These are phyloP conservation scores for Fusarium nygamai DNA, from an alignment of 2,329 filamentous ascomycete genomes.

Conservation along the genomic window DNA sequence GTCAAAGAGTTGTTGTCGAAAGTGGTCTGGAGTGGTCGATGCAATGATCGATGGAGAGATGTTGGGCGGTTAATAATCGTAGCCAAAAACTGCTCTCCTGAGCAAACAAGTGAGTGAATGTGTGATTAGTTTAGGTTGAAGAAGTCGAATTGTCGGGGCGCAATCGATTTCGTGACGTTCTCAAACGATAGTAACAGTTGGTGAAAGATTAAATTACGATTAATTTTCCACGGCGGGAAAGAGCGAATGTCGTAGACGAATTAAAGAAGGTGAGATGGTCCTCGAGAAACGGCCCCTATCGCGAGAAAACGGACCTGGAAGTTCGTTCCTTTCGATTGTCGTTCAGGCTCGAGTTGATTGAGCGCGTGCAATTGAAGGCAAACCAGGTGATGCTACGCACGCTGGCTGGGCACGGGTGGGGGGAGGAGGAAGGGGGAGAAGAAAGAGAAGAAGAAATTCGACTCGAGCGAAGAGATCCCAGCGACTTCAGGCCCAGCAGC, in stretches of 20 bases:
- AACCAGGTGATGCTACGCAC: slow-evolving; percentile 40
- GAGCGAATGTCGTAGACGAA: slow-evolving; percentile 35
- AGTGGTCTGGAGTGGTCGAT: slow-evolving; percentile 19
- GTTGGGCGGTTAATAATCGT: slow-evolving; percentile 44
- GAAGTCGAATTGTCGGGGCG: slow-evolving; percentile 20
- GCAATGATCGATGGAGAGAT: slow-evolving; percentile 40
- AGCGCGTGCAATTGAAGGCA: slow-evolving; percentile 32
- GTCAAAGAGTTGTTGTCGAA: slow-evolving; percentile 12
- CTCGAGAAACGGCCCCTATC: slow-evolving; percentile 30
- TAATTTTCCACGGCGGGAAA: slow-evolving; percentile 31
- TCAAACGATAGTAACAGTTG: slow-evolving; percentile 41
- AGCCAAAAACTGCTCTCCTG: slow-evolving; percentile 46
- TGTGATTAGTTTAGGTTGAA: slow-evolving; percentile 28
- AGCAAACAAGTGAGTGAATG: slow-evolving; percentile 36
- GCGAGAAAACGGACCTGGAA: slow-evolving; percentile 29
- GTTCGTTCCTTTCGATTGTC: slow-evolving; percentile 42
- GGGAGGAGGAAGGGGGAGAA: slow-evolving; percentile 3
- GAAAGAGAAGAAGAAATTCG: slow-evolving; percentile 27
- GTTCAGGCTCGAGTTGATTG: slow-evolving; percentile 30
- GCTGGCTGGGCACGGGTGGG: slow-evolving; percentile 41
- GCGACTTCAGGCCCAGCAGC: slow-evolving; percentile 28
- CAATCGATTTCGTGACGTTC: slow-evolving; percentile 25
- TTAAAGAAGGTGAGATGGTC: slow-evolving; percentile 33
- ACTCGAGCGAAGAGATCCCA: slow-evolving; percentile 22
- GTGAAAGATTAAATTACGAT: slow-evolving; percentile 43